Conservation (phyloP, 495 filamentous ascomycete species). For the Jackrogersella multiformis region DNA sequence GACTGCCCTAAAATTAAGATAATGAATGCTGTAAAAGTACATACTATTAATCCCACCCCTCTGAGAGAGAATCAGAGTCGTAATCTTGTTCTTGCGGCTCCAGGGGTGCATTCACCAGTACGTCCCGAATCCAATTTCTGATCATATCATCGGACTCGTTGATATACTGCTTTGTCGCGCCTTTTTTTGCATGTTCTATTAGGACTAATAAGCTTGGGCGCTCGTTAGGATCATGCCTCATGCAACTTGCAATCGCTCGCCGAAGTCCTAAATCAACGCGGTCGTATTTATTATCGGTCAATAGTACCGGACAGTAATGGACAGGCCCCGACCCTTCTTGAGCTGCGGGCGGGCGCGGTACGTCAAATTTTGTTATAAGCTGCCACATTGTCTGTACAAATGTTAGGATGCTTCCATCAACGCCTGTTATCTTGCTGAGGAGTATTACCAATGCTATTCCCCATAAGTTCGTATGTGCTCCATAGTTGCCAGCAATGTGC, state of each 20-base stretch:
- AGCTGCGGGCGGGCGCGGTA: too few species aligned
- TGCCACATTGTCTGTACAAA: constrained; percentile 31
- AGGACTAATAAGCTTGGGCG: constrained; percentile 2
- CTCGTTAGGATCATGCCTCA: constrained; percentile 9
- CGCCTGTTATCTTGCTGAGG: neutral
- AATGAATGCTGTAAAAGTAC: too few species aligned
- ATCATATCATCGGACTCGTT: constrained; percentile 11
- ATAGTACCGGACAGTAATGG: constrained; percentile 14
- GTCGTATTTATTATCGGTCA: neutral
- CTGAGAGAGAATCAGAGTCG: too few species aligned
- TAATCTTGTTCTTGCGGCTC: too few species aligned
- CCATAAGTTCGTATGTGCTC: constrained; percentile 25
- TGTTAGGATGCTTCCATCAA: neutral
- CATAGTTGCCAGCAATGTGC: constrained; percentile 26
- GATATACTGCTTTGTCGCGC: neutral
- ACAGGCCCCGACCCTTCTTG: too few species aligned
- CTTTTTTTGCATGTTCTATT: neutral
- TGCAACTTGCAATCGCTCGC: constrained; percentile 5
- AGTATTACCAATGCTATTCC: constrained; percentile 25
- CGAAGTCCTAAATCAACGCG: constrained; percentile 5
- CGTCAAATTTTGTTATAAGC: constrained; percentile 30
- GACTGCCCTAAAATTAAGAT: too few species aligned
- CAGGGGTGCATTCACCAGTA: too few species aligned
- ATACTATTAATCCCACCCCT: too few species aligned
- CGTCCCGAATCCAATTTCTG: constrained; percentile 1